Evolutionary conservation across 495 filamentous ascomycete genomes (phyloP).

Genomic region (Parmelia sp.): DNA sequence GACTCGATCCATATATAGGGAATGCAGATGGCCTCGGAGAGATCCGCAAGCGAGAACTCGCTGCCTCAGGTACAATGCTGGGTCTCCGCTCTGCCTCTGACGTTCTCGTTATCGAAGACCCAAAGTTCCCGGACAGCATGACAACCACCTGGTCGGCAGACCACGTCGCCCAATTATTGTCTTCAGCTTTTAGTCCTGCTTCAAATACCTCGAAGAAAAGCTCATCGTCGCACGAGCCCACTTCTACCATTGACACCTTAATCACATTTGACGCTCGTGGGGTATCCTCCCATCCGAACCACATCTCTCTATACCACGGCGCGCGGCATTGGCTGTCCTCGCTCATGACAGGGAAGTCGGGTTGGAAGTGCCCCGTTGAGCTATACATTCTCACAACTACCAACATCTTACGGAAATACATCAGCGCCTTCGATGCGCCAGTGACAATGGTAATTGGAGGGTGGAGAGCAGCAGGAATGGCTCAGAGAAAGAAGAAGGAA

Average conservation of each 20-base stretch:
- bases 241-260: conserved; percentile 67
- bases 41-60: conserved; percentile 73
- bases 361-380: conserved; percentile 66
- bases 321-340: conserved; percentile 62
- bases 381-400: conserved; percentile 76
- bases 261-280: conserved; percentile 82
- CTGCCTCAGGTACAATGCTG: conserved; percentile 65
- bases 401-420: conserved; percentile 70
- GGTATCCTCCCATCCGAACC: conserved; percentile 83
- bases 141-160: conserved; percentile 61
- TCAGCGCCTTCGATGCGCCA: conserved; percentile 64
- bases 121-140: conserved; percentile 82
- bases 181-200: conserved; percentile 30
- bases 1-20: conserved; percentile 38
- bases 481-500: conserved; percentile 30
- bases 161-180: conserved; percentile 62
- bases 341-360: conserved; percentile 55
- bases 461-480: conserved; percentile 33
- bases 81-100: conserved; percentile 68
- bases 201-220: neutral
- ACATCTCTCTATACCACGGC: conserved; percentile 78
- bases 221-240: conserved; percentile 32
- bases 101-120: conserved; percentile 74
- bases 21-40: conserved; percentile 83
- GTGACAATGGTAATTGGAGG: conserved; percentile 49